Conservation (phyloP, 371 early-diverging fungal species). For the Chytridiales sp. region DNA sequence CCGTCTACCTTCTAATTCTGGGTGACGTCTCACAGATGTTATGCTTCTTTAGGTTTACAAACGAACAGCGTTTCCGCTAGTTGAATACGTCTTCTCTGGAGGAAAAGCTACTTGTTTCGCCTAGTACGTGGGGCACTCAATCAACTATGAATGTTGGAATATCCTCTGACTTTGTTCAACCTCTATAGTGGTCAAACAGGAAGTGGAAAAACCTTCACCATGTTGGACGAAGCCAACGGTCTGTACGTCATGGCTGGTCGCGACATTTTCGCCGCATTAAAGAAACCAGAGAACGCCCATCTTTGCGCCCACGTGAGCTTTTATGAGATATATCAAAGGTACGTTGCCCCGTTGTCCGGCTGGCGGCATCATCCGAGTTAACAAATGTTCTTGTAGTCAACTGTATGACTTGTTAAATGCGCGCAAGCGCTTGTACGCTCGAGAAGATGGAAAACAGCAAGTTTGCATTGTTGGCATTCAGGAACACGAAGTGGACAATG, state of each 20-base stretch:
- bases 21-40: neutral
- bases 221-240: slow-evolving; percentile 79
- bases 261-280: slow-evolving; percentile 78
- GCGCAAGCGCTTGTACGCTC: slow-evolving; percentile 81
- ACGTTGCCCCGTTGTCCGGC: neutral
- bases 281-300: slow-evolving; percentile 58
- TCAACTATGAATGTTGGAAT: neutral
- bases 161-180: slow-evolving; percentile 7
- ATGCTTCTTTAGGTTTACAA: slow-evolving; percentile 67
- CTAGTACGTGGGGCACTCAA: slow-evolving; percentile 61
- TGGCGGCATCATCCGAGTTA: too few relatives aligned
- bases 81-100: slow-evolving; percentile 90
- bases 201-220: slow-evolving; percentile 98
- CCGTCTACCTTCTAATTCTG: neutral
- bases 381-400: slow-evolving; percentile 50
- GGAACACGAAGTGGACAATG: slow-evolving; percentile 75
- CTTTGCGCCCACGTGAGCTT: slow-evolving; percentile 84
- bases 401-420: slow-evolving; percentile 91
- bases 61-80: slow-evolving; percentile 87
- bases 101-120: slow-evolving; percentile 99
- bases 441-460: slow-evolving; percentile 93
- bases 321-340: slow-evolving; percentile 94
- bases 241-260: slow-evolving; percentile 89
- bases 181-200: slow-evolving; percentile 90
- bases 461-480: slow-evolving; percentile 85